Conservation (phyloP, 2,329 filamentous ascomycete species). For the Talaromyces verruculosus region DNA sequence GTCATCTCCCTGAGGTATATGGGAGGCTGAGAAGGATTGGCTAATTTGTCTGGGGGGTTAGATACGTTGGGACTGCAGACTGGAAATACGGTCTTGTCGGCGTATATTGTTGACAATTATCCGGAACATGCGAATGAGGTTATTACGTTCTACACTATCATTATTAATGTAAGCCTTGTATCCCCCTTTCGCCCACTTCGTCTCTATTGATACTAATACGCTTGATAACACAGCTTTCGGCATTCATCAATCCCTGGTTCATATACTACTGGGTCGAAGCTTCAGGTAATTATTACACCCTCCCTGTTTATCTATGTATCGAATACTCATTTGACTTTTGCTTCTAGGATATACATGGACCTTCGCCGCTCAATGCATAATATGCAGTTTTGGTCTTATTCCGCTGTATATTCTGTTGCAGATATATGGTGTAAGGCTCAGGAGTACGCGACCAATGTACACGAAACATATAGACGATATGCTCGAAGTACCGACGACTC, state of each 20-base stretch:
- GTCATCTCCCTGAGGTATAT: constrained; percentile 22
- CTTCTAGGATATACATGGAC: constrained; percentile 8
- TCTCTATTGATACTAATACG: background rate
- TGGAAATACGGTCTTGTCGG: constrained; percentile 55
- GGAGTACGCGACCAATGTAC: constrained; percentile 10
- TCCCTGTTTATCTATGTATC: background rate
- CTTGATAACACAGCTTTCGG: background rate
- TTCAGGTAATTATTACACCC: background rate
- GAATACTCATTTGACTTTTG: background rate
- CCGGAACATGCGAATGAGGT: constrained; percentile 56
- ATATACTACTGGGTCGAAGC: constrained; percentile 12
- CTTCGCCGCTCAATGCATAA: constrained; percentile 10
- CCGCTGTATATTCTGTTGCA: constrained; percentile 9
- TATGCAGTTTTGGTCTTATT: constrained; percentile 13
- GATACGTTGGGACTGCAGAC: constrained; percentile 58
- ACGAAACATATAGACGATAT: constrained; percentile 3
- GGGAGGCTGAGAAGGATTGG: background rate
- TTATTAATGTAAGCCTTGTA: constrained; percentile 49
- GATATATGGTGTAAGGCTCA: background rate
- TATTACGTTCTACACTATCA: constrained; percentile 56
- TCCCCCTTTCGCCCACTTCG: background rate
- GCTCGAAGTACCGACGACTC: background rate
- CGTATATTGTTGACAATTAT: constrained; percentile 58
- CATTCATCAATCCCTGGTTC: constrained; percentile 16
- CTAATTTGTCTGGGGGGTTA: constrained; percentile 25